Evolutionary conservation across 139 green algal species (phyloP), one percentile per base, ranked within the genome.

Genomic region (Dunaliella primolecta): DNA sequence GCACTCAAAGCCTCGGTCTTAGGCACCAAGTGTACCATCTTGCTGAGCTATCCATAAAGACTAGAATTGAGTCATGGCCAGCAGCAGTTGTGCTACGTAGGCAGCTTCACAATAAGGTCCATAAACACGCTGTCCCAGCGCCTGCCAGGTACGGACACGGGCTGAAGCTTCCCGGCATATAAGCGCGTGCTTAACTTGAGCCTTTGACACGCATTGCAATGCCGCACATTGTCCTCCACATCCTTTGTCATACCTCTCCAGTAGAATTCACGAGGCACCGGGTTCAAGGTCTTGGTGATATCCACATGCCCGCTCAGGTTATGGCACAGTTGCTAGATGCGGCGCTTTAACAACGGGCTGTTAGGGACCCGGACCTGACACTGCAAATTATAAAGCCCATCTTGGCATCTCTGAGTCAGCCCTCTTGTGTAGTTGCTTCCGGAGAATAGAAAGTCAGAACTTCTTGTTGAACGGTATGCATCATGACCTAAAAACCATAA

Each of bases 1-100:
- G 85, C 70, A 0, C 30, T 77, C 2, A 84, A 15, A 0, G 7
- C 33, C 55, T 78, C 84, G 23, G 15, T 81, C 25, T 25, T 64
- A 36, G 83, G 56, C 2, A 84, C 31, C 25, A 84, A 78, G 23
- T 92, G 86, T 0, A 83, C 35, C 86, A 92, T 90, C 38, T 92
- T 92, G 33, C 80, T 85, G 1, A 88, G 70, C 87, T 82, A 57
- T 94, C 91, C 11, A 92, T 86, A 70, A 92, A 84, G 0, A 91
- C 84, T 0, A 89, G 70, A 1, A 86, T 74, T 35, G 84, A 35
- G 56, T 89, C 84, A 80, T 87, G 33, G 27, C 87, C 87, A 76
- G 15, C 1, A 2, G 30, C 36, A 24, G 87, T 90, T n/a, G n/a
- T n/a, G n/a, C n/a, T n/a, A n/a, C 21, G 31, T 56, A 31, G 85